Evolutionary conservation across 2,329 filamentous ascomycete genomes (phyloP), one percentile per base, ranked within the genome.

Genomic region (Arthroderma sp.): DNA sequence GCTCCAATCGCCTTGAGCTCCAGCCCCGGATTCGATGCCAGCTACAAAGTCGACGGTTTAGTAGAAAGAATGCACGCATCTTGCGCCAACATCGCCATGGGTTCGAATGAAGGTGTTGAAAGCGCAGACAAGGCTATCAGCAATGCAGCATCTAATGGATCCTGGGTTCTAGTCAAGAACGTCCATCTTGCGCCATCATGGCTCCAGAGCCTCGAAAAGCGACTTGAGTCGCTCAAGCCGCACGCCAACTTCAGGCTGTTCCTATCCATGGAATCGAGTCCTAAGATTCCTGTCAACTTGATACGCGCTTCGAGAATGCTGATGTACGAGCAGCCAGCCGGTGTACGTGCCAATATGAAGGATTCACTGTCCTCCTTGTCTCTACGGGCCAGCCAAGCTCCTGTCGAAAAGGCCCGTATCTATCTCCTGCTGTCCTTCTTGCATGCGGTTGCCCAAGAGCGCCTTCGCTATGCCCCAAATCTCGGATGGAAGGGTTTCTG

Each of bases 401-500:
- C 91, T 0, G 87, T 95, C 6, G 91, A 98, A 67, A 85, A 91
- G 60, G 80, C 82, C 22, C 79, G 93, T 51, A 69, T 98, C 43
- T 96, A 98, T 59, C 73, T 98, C 40, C 71, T 98, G 40, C 74
- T 98, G 33, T 91, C 84, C 3, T 96, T 98, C 75, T 62, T 98
- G 55, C 91, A 98, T 61, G 93, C 91, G 5, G 88, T 98, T 33
- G 80, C 95, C 7, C 91, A 98, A 63, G 91, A 98, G 64, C 76
- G 93, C 55, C 71, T 98, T 50, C 83, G 91, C 50, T 98, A 98
- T 62, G 88, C 89, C 27, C 93, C 91, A 0, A 89, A 76, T 46
- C 71, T 98, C 45, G 91, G 91, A 49, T 98, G 91, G 91, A 95
- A 94, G 70, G 86, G 87, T 44, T 94, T 95, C 74, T 98, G 93